These are phyloP conservation scores for Alternaria atra DNA, from an alignment of 2,329 filamentous ascomycete genomes.

Conservation along the genomic window DNA sequence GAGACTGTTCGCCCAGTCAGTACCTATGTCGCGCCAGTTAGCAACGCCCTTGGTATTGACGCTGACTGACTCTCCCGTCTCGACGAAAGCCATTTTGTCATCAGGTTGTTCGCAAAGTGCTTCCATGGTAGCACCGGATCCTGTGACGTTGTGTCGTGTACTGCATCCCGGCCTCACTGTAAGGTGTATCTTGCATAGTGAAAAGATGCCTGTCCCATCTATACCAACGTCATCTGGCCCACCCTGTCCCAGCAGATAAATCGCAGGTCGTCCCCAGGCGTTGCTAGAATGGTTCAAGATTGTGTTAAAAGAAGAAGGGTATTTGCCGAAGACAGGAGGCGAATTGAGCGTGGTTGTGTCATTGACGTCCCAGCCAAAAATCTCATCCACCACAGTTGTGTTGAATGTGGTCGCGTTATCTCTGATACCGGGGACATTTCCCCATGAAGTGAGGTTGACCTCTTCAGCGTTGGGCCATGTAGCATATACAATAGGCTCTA, in stretches of 20 bases:
- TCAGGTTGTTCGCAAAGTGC: constrained; percentile 68
- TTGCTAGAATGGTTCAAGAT: constrained; percentile 50
- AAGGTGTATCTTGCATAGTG: constrained; percentile 73
- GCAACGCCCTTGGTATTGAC: constrained; percentile 58
- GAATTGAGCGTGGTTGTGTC: constrained; percentile 60
- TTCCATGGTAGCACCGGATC: constrained; percentile 65
- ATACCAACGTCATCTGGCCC: constrained; percentile 28
- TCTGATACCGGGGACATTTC: constrained; percentile 11
- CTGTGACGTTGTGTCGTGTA: constrained; percentile 61
- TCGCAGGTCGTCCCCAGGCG: constrained; percentile 58
- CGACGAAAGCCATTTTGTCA: constrained; percentile 66
- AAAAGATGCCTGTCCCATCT: constrained; percentile 57
- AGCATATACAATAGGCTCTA: constrained; percentile 71
- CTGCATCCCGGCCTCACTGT: constrained; percentile 72
- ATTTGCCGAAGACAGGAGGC: constrained; percentile 54
- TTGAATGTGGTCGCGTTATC: constrained; percentile 39
- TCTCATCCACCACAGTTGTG: constrained; percentile 68
- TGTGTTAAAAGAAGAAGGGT: constrained; percentile 72
- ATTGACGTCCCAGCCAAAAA: constrained; percentile 71
- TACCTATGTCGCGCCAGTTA: constrained; percentile 57
- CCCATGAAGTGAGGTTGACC: constrained; percentile 38
- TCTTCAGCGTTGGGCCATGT: constrained; percentile 61
- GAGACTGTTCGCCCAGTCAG: constrained; percentile 55
- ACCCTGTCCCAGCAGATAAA: constrained; percentile 69
- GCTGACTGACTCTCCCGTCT: constrained; percentile 59